These are phyloP conservation scores for Alternaria sp. DNA, from an alignment of 2,329 filamentous ascomycete species.

Conservation along the genomic window DNA sequence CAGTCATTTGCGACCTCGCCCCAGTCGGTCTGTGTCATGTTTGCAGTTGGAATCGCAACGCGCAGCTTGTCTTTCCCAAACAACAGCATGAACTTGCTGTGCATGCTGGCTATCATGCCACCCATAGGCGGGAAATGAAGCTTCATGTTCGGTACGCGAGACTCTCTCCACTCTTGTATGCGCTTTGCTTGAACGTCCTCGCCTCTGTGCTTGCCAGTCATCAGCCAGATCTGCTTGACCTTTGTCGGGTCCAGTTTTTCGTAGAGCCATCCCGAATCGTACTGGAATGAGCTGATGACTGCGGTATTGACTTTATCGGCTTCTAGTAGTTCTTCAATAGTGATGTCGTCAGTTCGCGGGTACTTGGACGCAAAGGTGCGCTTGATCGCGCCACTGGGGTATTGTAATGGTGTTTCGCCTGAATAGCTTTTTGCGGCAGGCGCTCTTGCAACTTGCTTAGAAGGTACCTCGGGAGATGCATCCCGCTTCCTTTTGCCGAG, in stretches of 20 bases:
- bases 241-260: conserved; percentile 68
- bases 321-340: conserved; percentile 85
- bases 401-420: conserved; percentile 43
- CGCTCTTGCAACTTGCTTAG: conserved; percentile 24
- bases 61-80: conserved; percentile 76
- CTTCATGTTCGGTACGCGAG: conserved; percentile 60
- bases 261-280: conserved; percentile 78
- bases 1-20: conserved; percentile 70
- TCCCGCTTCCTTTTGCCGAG: conserved; percentile 66
- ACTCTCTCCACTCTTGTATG: conserved; percentile 36
- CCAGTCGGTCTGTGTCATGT: conserved; percentile 87
- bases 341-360: conserved; percentile 75
- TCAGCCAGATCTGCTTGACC: conserved; percentile 62
- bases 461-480: conserved; percentile 47
- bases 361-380: conserved; percentile 78
- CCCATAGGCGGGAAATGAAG: conserved; percentile 84
- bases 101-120: conserved; percentile 76
- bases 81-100: conserved; percentile 92
- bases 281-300: conserved; percentile 85
- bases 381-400: conserved; percentile 71
- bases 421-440: not conserved
- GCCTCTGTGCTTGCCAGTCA: conserved; percentile 60
- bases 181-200: conserved; percentile 42
- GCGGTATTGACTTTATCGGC: conserved; percentile 74
- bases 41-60: conserved; percentile 85